Evolutionary conservation across 2,329 filamentous ascomycete genomes (phyloP), one percentile per base, ranked within the genome.

Genomic region (Arthrobotrys megalospora): DNA sequence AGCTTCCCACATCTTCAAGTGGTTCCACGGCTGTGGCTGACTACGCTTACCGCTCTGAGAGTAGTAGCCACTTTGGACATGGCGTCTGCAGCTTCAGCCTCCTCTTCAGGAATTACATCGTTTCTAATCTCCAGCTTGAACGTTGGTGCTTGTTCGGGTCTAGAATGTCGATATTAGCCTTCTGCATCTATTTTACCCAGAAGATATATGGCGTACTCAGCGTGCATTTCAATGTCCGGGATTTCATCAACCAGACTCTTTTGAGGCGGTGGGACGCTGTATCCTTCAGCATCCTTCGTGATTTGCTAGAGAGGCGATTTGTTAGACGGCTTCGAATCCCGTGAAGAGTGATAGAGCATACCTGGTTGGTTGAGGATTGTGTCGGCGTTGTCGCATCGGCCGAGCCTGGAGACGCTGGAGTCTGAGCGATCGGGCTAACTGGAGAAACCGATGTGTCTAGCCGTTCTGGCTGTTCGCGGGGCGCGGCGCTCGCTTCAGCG

Each of bases 111-210:
- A 19, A 96, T 92, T 0, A 93, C 92, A 45, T 91, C 90, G 80
- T 92, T 92, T 79, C 91, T 88, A 64, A 96, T 96, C 82, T 90
- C 93, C 65, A 96, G 88, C 84, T 92, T 95, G 85, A 94, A 94
- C 75, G 84, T 85, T 72, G 85, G 85, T 47, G 86, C 86, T 82
- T 86, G 85, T 83, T 78, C 75, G 19, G 71, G 67, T 32, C 75
- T 78, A 34, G 7, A 85, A 75, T 38, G 71, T 38, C 16, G 60
- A 43, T 1, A 72, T 84, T 62, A 83, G 81, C 63, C 41, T 48
- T 11, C 45, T 41, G 24, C 12, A 69, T 41, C 21, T 5, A 12
- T 16, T 32, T 45, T 36, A 3, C 10, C 10, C 36, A n/a, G 3
- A 11, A 14, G 19, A 53, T 11, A 12, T 16, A 38, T 43, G 43